These are phyloP conservation scores for Earliella scabrosa DNA, from an alignment of 1,284 basidiomycete species.

Conservation along the genomic window DNA sequence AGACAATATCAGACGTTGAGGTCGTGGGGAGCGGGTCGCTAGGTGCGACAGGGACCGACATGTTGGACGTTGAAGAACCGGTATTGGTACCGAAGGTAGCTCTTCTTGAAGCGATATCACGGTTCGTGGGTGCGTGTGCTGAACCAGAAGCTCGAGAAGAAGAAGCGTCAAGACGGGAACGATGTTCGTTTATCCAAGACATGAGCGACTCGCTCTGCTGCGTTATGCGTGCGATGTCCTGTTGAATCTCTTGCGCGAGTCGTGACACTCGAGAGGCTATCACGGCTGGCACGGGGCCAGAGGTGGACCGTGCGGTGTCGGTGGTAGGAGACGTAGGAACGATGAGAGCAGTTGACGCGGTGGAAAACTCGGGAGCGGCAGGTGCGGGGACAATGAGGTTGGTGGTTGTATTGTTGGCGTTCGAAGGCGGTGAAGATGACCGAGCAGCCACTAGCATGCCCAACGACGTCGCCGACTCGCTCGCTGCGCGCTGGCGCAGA, in stretches of 20 bases:
- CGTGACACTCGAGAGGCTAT: constrained; percentile 20
- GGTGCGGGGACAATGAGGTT: no score
- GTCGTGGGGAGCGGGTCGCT: background rate
- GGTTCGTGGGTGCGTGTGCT: no score
- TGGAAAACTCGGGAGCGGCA: background rate
- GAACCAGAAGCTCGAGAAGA: background rate
- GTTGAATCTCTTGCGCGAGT: constrained; percentile 20
- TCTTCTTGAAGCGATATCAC: background rate
- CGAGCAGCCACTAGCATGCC: constrained; percentile 34
- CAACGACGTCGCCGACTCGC: constrained; percentile 28
- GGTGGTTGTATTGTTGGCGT: background rate
- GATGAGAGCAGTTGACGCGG: background rate
- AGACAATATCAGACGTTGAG: background rate
- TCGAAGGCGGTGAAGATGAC: constrained; percentile 2
- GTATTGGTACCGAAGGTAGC: background rate
- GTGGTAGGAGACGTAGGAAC: background rate
- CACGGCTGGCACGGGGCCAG: constrained; percentile 9
- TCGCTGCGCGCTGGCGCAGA: constrained; percentile 4
- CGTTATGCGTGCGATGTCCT: constrained; percentile 22
- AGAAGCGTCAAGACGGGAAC: constrained; percentile 12
- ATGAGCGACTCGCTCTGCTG: constrained; percentile 25
- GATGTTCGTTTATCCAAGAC: constrained; percentile 20
- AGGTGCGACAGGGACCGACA: background rate
- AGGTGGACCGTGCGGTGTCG: background rate
- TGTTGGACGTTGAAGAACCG: no score